Conservation (phyloP, 495 filamentous ascomycete species). For the Neurospora sublineolata region DNA sequence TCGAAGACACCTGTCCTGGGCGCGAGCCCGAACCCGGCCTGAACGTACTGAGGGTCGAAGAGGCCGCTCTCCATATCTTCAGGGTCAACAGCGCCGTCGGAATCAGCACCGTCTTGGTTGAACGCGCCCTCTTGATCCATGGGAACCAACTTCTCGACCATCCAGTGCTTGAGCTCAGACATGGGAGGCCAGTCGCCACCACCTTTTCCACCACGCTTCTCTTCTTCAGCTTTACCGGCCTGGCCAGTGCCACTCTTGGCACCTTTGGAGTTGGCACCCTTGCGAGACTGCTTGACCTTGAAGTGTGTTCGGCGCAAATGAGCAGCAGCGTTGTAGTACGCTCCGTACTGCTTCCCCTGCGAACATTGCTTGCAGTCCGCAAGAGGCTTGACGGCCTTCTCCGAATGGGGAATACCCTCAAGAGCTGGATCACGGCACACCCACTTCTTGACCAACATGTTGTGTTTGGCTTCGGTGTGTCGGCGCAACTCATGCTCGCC, state of each 20-base stretch:
- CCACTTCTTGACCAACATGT: conserved; percentile 63
- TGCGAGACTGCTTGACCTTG: conserved; percentile 34
- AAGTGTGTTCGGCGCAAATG: conserved; percentile 89
- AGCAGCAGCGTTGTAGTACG: conserved; percentile 92
- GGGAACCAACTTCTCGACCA: conserved; percentile 51
- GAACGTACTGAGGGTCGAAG: conserved; percentile 5
- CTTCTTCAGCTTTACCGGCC: conserved; percentile 21
- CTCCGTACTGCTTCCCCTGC: conserved; percentile 67
- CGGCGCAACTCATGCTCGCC: conserved; percentile 88
- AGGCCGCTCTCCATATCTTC: conserved; percentile 24
- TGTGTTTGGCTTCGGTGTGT: conserved; percentile 73
- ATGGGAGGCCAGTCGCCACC: conserved; percentile 77
- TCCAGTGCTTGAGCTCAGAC: conserved; percentile 71
- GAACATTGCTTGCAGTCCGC: conserved; percentile 82
- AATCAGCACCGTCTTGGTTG: conserved; percentile 17
- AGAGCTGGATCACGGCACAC: conserved; percentile 45
- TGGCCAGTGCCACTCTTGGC: conserved; percentile 25
- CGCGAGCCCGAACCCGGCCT: conserved; percentile 3
- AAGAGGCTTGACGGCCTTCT: conserved; percentile 50
- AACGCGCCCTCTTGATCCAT: conserved; percentile 20
- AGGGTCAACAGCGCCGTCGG: conserved; percentile 14
- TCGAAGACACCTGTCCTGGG: conserved; percentile 13
- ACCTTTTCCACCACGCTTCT: conserved; percentile 70
- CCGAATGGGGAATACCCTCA: conserved; percentile 23
- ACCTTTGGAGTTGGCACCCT: conserved; percentile 26